Evolutionary conservation across 2,329 filamentous ascomycete genomes (phyloP).

Genomic region (Metarhizium anisopliae): DNA sequence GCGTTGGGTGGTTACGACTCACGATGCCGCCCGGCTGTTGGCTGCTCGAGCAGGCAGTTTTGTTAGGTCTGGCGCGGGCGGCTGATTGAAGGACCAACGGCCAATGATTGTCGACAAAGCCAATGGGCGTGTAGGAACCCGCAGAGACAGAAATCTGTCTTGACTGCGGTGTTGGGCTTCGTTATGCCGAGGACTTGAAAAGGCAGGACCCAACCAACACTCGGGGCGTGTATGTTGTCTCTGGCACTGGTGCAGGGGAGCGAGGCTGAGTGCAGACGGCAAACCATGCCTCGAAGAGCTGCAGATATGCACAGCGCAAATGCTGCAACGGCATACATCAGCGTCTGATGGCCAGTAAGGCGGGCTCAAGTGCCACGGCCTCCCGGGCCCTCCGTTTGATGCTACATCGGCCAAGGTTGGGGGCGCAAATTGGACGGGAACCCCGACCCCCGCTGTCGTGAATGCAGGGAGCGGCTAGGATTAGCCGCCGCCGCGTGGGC

Average conservation of each 20-base stretch:
- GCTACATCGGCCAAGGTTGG: too few species aligned
- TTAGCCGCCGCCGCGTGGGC: background rate
- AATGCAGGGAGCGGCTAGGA: background rate
- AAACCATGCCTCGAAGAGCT: too few species aligned
- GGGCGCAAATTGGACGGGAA: too few species aligned
- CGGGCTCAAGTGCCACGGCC: too few species aligned
- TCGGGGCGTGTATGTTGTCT: background rate
- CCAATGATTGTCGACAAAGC: background rate
- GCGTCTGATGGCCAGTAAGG: too few species aligned
- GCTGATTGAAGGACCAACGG: background rate
- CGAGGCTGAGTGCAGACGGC: too few species aligned
- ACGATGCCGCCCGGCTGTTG: background rate
- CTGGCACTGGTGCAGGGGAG: background rate
- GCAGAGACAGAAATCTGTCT: background rate
- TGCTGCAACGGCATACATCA: too few species aligned
- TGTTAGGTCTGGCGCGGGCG: background rate
- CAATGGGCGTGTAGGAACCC: background rate
- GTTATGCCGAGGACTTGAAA: background rate
- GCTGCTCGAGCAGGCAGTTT: too few species aligned
- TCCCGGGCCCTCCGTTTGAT: too few species aligned
- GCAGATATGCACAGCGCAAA: too few species aligned
- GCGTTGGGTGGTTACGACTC: background rate
- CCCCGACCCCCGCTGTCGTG: too few species aligned
- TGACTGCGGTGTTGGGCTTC: background rate
- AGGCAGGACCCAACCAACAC: background rate